Percentiles rank a stretch among this genome's conserved stretches.
These are phyloP conservation scores for Musa schizocarpa DNA, from an alignment of 176 grass and related monocot genomes.

Conservation along the genomic window DNA sequence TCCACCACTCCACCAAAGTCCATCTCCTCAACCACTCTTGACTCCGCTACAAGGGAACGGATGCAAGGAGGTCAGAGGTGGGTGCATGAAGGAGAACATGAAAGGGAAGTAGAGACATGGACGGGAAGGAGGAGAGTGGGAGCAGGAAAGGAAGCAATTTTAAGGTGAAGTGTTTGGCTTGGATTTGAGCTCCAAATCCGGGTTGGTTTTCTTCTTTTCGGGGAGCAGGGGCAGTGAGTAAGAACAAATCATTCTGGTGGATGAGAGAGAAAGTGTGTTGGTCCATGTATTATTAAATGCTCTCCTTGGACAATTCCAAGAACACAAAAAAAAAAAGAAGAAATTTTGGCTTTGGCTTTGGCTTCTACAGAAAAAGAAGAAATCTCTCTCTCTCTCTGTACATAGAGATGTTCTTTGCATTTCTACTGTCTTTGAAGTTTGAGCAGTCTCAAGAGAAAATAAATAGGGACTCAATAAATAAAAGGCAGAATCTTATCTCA, in stretches of 20 bases:
- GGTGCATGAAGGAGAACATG: background rate
- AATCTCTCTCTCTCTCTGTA: no score
- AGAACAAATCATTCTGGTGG: background rate
- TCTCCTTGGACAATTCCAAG: no score
- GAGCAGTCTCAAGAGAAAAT: no score
- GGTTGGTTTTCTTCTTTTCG: background rate
- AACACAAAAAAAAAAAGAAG: no score
- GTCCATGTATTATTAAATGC: no score
- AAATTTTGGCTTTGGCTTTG: no score
- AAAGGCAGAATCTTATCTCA: no score
- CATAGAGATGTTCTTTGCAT: no score
- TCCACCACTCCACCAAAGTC: background rate
- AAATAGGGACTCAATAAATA: no score
- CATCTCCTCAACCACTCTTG: background rate
- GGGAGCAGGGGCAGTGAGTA: background rate
- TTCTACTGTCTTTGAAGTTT: no score
- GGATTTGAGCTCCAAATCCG: background rate
- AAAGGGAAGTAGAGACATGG: background rate
- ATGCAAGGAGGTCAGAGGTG: background rate
- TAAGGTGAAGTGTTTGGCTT: background rate
- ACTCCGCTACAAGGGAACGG: background rate
- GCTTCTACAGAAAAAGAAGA: no score
- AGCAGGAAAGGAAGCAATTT: background rate
- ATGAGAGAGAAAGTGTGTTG: background rate
- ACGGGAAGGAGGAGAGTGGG: background rate